Evolutionary conservation across 2,329 filamentous ascomycete genomes (phyloP).

Genomic region (Epichloe hybrida): DNA sequence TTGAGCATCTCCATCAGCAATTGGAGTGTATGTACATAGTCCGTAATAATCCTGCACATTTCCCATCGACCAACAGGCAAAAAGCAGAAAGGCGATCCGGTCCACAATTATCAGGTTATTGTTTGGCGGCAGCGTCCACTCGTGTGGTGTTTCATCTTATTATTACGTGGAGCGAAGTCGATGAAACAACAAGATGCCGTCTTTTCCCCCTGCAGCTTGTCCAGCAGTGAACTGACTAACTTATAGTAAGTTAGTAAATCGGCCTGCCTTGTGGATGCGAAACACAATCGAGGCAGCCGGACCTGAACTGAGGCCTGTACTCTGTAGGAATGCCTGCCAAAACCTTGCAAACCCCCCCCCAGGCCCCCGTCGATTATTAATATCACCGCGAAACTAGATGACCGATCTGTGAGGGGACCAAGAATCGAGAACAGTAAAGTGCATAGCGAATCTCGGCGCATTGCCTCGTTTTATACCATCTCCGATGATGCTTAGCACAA

Average conservation of each 20-base stretch:
- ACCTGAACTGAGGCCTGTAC: not conserved
- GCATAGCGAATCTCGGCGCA: too few species aligned
- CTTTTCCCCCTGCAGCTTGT: not conserved
- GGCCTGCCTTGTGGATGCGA: not conserved
- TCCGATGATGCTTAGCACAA: too few species aligned
- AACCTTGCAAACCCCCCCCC: too few species aligned
- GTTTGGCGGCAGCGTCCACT: not conserved
- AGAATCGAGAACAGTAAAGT: too few species aligned
- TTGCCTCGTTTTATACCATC: too few species aligned
- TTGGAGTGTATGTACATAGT: too few species aligned
- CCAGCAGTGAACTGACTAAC: too few species aligned
- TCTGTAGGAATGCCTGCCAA: not conserved
- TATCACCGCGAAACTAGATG: too few species aligned
- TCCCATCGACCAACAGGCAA: not conserved
- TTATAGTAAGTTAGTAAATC: not conserved
- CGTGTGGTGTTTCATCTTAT: conserved; percentile 3
- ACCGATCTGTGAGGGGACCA: too few species aligned
- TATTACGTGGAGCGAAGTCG: not conserved
- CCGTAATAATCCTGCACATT: not conserved
- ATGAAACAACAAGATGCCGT: conserved; percentile 5
- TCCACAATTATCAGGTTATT: not conserved
- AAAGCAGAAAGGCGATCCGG: too few species aligned
- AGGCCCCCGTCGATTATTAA: too few species aligned
- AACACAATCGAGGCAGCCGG: not conserved
- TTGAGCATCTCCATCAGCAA: too few species aligned